Evolutionary conservation across 208 protist species (phyloP).

Genomic region (Leishmania mexicana): DNA sequence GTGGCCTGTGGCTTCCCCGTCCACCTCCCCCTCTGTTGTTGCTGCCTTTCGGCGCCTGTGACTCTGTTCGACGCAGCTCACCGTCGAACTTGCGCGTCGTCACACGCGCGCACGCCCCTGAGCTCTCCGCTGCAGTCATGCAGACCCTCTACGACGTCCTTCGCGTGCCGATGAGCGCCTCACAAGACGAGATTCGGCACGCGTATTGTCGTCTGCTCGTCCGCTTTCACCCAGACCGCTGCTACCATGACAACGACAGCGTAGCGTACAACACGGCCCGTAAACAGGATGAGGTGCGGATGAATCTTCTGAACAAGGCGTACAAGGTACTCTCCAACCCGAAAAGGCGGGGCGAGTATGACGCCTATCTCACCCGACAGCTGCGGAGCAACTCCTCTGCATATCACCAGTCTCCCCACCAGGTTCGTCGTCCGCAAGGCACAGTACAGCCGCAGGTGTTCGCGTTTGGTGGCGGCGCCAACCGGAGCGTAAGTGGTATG

Average conservation of each 20-base stretch:
- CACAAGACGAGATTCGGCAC: conserved; percentile 11
- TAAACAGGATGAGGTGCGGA: conserved; percentile 6
- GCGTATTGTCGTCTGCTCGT: conserved; percentile 24
- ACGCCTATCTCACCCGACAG: conserved; percentile 15
- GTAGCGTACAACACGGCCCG: conserved; percentile 10
- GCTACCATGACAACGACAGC: conserved; percentile 40
- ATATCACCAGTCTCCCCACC: background rate
- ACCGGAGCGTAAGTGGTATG: background rate
- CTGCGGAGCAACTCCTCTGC: background rate
- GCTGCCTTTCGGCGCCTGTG: background rate
- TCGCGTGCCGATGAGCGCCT: conserved; percentile 23
- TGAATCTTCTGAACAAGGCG: conserved; percentile 14
- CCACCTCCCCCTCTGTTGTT: too few species aligned
- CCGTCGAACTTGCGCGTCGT: background rate
- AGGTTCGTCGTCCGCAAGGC: background rate
- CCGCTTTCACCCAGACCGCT: conserved; percentile 24
- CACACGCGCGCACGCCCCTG: background rate
- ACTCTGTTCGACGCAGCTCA: background rate
- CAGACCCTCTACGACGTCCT: conserved; percentile 36
- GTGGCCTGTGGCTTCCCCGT: background rate
- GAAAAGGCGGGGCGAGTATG: conserved; percentile 10
- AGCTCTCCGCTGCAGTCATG: conserved; percentile 5
- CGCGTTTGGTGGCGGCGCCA: background rate
- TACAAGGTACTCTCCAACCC: conserved; percentile 20
- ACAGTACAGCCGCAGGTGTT: background rate